Conservation (phyloP, 148 eudicot genomes). For the Chenopodium quinoa region DNA sequence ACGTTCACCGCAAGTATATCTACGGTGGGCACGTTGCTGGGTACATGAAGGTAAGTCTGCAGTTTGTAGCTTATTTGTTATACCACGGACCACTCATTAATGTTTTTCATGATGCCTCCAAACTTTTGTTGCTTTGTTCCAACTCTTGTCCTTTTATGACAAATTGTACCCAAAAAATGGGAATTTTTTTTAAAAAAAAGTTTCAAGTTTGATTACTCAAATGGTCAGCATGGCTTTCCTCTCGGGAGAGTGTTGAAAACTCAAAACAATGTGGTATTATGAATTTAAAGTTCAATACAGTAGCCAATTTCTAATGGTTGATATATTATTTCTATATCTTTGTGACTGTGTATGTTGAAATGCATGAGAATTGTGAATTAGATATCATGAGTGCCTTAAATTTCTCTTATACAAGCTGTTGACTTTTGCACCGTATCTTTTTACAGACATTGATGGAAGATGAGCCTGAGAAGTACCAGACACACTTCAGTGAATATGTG, state of each 20-base stretch:
- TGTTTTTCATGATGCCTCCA: neutral
- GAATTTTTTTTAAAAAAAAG: neutral
- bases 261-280: neutral
- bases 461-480: constrained; percentile 69
- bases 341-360: neutral
- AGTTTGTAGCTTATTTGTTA: neutral
- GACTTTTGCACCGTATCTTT: neutral
- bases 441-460: constrained; percentile 54
- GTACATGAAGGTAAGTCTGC: constrained; percentile 48
- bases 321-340: neutral
- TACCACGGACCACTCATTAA: neutral
- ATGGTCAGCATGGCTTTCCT: neutral
- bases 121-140: neutral
- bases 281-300: neutral
- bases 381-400: neutral
- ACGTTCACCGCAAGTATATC: constrained; percentile 64
- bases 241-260: neutral
- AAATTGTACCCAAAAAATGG: neutral
- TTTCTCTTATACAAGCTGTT: neutral
- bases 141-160: neutral
- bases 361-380: neutral
- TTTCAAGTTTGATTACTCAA: neutral
- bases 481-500: constrained; percentile 51
- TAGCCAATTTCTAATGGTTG: neutral
- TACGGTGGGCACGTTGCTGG: constrained; percentile 77